These are phyloP conservation scores for Cladorrhinum sp. DNA, from an alignment of 2,329 filamentous ascomycete species.

Conservation along the genomic window DNA sequence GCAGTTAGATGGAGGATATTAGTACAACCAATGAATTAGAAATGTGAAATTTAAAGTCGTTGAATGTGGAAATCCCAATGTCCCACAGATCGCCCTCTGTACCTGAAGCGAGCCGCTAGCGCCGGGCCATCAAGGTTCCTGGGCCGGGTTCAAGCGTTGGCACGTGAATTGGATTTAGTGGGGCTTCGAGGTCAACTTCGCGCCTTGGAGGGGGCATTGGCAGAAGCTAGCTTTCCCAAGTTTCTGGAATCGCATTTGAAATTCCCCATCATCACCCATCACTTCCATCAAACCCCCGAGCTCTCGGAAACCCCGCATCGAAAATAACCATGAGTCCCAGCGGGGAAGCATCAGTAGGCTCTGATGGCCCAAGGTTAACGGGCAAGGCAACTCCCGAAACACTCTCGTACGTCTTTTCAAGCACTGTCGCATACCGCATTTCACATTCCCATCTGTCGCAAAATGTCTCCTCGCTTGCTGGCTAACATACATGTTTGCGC, in stretches of 20 bases:
- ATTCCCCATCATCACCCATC: background rate
- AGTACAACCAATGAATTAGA: no score
- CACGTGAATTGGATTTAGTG: background rate
- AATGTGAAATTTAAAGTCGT: no score
- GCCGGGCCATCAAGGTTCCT: background rate
- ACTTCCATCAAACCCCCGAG: conserved; percentile 20
- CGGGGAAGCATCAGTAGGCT: conserved; percentile 54
- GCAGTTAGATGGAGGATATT: no score
- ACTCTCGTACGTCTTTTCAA: conserved; percentile 57
- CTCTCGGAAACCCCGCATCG: conserved; percentile 15
- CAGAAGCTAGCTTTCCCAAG: background rate
- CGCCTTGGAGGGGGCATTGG: background rate
- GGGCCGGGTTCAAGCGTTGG: background rate
- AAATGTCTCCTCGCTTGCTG: background rate
- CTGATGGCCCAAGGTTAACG: conserved; percentile 61
- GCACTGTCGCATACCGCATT: background rate
- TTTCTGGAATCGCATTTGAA: background rate
- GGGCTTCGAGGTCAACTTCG: background rate
- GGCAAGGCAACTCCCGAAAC: conserved; percentile 83
- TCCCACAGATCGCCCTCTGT: background rate
- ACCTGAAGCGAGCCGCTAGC: background rate
- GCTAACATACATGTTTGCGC: background rate
- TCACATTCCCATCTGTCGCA: background rate
- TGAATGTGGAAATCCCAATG: background rate
- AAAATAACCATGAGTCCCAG: conserved; percentile 49